Evolutionary conservation across 805 yeast species (phyloP).

Genomic region (Limtongia smithiae): DNA sequence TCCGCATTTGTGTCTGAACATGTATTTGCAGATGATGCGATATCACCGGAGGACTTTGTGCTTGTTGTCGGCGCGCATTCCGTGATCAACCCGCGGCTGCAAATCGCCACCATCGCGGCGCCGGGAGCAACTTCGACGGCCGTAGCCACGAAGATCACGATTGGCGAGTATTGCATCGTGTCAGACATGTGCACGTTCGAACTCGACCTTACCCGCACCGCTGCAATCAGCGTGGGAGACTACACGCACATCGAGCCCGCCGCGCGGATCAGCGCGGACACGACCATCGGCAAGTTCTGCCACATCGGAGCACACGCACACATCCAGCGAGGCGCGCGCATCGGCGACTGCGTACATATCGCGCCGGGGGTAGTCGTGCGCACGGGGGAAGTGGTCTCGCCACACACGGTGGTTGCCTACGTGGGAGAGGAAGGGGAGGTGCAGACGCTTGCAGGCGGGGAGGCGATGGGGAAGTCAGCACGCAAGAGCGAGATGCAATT

Average conservation of each 20-base stretch:
- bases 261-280: neutral
- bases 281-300: conserved; percentile 10
- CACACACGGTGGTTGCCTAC: neutral
- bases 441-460: conserved; percentile 2
- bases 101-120: neutral
- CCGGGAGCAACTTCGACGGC: neutral
- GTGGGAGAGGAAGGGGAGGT: neutral
- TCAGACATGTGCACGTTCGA: conserved; percentile 3
- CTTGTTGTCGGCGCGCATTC: neutral
- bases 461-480: neutral
- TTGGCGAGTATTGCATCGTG: conserved; percentile 5
- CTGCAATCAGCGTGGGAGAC: neutral
- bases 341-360: conserved; percentile 10
- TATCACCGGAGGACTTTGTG: neutral
- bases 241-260: conserved; percentile 2
- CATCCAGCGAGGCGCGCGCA: conserved; percentile 9
- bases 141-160: neutral
- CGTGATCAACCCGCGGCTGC: conserved; percentile 1
- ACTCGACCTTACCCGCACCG: neutral
- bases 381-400: conserved; percentile 1
- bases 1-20: conserved; percentile 4
- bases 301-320: conserved; percentile 8
- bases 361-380: conserved; percentile 14
- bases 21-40: neutral
- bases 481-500: conserved; percentile 4